These are phyloP conservation scores for Hsuehochloa calcarea DNA, from an alignment of 176 grass and related monocot species.

Conservation along the genomic window DNA sequence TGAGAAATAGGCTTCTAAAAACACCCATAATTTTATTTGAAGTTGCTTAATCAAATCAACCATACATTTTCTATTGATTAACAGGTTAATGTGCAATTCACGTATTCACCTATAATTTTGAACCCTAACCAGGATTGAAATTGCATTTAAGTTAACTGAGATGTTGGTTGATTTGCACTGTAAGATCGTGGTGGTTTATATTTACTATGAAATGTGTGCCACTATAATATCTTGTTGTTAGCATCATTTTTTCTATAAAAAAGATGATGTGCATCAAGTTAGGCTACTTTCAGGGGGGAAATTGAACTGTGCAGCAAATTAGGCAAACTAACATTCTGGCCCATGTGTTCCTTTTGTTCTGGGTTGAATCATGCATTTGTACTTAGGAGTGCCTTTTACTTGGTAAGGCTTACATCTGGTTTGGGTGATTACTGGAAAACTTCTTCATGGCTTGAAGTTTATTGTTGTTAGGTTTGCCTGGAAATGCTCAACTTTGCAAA, in stretches of 20 bases:
- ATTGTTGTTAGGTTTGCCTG: constrained; percentile 72
- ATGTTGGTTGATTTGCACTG: constrained; percentile 4
- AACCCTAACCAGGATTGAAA: constrained; percentile 4
- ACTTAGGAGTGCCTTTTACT: not conserved
- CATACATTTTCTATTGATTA: not conserved
- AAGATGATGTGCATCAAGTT: too few species aligned
- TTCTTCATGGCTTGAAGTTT: constrained; percentile 21
- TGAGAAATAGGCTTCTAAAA: not conserved
- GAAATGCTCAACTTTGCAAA: constrained; percentile 98
- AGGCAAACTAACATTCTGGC: not conserved
- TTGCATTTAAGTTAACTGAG: not conserved
- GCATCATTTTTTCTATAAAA: too few species aligned
- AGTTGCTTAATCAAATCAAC: not conserved
- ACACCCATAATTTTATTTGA: not conserved
- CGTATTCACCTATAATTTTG: constrained; percentile 13
- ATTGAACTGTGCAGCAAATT: not conserved
- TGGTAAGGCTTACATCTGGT: not conserved
- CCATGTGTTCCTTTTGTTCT: not conserved
- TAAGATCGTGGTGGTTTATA: not conserved
- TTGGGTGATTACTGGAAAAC: not conserved
- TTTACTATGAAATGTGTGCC: constrained; percentile 1
- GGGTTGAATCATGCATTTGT: not conserved
- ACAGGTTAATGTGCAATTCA: not conserved
- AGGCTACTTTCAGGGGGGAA: too few species aligned
- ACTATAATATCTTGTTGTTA: not conserved